phyloP scores from a whole-genome alignment of 2,329 filamentous ascomycete genomes.

The Aspergillus spinulosporus region DNA sequence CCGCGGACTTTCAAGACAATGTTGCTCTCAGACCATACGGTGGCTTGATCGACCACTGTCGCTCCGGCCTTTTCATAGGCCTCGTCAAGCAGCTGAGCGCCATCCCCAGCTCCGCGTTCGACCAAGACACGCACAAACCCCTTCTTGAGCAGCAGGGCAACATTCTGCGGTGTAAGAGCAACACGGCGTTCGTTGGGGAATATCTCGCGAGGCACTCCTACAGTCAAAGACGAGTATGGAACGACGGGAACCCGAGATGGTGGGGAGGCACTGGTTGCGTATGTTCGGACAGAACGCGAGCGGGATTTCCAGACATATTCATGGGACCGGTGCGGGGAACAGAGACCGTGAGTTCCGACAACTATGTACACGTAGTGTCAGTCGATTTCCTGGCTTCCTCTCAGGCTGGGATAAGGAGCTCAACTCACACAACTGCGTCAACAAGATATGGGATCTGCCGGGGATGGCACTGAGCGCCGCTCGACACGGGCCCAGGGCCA shows the following conservation, averaged over 20 bases:
- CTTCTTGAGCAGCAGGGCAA: slow-evolving; percentile 78
- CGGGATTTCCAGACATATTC: slow-evolving; percentile 6
- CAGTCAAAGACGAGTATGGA: slow-evolving; percentile 70
- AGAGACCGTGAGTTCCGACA: slow-evolving; percentile 18
- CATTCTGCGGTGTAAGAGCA: slow-evolving; percentile 81
- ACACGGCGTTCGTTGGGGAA: slow-evolving; percentile 78
- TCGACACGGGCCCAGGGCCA: slow-evolving; percentile 30
- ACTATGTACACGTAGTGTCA: slow-evolving; percentile 18
- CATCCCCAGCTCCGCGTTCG: slow-evolving; percentile 75
- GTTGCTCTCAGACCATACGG: slow-evolving; percentile 73
- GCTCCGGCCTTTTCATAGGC: slow-evolving; percentile 78
- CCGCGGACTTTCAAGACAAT: slow-evolving; percentile 83
- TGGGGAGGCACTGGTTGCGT: slow-evolving; percentile 26
- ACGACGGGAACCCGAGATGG: slow-evolving; percentile 29
- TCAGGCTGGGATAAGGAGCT: not conserved
- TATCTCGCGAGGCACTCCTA: slow-evolving; percentile 79
- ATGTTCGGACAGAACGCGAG: slow-evolving; percentile 24
- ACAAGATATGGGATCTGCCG: slow-evolving; percentile 24
- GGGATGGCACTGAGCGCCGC: slow-evolving; percentile 22
- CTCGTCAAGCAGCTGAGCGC: slow-evolving; percentile 74
- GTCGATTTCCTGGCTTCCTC: not conserved
- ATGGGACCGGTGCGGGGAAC: slow-evolving; percentile 13
- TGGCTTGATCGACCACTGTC: slow-evolving; percentile 66
- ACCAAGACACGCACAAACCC: slow-evolving; percentile 76
- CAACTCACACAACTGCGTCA: slow-evolving; percentile 27